phyloP scores from a whole-genome alignment of 2,329 filamentous ascomycete genomes.

The Didymella segeticola region DNA sequence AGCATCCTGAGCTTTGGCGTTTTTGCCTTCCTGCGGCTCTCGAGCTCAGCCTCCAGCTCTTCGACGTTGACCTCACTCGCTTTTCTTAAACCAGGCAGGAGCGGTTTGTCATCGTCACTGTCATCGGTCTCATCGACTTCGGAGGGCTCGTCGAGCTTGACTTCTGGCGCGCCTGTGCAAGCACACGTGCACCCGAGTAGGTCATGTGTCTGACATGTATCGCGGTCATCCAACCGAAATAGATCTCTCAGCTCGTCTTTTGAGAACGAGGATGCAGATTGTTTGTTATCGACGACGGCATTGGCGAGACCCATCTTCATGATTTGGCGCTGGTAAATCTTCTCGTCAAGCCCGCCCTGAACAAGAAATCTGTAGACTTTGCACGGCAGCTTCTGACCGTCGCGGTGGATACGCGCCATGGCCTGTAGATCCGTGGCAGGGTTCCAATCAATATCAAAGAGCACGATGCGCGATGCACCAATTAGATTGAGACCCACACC shows the following conservation, averaged over 20 bases:
- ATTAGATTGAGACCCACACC: slow-evolving; percentile 74
- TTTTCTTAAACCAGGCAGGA: slow-evolving; percentile 39
- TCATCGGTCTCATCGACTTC: slow-evolving; percentile 26
- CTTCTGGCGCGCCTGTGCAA: slow-evolving; percentile 55
- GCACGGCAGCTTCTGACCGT: slow-evolving; percentile 72
- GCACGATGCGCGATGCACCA: slow-evolving; percentile 71
- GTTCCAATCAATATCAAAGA: slow-evolving; percentile 81
- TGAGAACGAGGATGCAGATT: slow-evolving; percentile 66
- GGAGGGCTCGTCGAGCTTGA: slow-evolving; percentile 18
- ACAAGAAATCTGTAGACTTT: slow-evolving; percentile 74
- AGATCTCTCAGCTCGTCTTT: slow-evolving; percentile 70
- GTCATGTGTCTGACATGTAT: slow-evolving; percentile 71
- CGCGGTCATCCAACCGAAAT: slow-evolving; percentile 68
- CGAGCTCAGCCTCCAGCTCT: slow-evolving; percentile 53
- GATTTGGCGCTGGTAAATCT: slow-evolving; percentile 76
- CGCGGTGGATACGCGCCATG: slow-evolving; percentile 76
- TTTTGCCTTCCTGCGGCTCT: slow-evolving; percentile 42
- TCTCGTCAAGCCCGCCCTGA: slow-evolving; percentile 74
- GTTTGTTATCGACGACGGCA: slow-evolving; percentile 73
- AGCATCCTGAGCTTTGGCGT: slow-evolving; percentile 57
- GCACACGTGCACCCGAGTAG: slow-evolving; percentile 68
- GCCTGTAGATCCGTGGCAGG: slow-evolving; percentile 75
- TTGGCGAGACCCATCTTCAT: slow-evolving; percentile 75
- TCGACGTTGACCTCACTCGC: slow-evolving; percentile 56
- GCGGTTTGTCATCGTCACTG: slow-evolving; percentile 35